phyloP scores from a whole-genome alignment of 2,329 filamentous ascomycete genomes.

The Ophiostoma sp. region DNA sequence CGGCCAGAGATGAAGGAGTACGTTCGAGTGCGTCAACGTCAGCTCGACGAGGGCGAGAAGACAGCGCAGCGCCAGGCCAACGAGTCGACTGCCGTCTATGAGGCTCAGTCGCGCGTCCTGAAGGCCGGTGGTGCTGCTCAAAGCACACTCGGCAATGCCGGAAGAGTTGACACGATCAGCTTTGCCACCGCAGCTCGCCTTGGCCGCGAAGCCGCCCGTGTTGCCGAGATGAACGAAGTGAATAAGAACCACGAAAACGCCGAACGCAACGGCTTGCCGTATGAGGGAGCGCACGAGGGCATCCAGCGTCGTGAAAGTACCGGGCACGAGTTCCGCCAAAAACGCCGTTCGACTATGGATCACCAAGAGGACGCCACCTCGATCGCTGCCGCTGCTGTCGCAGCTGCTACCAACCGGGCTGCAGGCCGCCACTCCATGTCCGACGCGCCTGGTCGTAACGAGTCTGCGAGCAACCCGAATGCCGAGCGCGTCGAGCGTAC shows the following conservation, averaged over 20 bases:
- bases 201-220: conserved; percentile 16
- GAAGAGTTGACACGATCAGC: conserved; percentile 25
- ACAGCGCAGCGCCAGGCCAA: conserved; percentile 45
- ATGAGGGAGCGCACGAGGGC: neutral
- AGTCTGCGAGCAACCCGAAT: conserved; percentile 13
- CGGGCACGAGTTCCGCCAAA: conserved; percentile 42
- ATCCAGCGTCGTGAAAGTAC: conserved; percentile 27
- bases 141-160: conserved; percentile 26
- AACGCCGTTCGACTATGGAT: conserved; percentile 34
- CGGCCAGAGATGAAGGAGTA: conserved; percentile 59
- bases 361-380: conserved; percentile 29
- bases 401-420: neutral
- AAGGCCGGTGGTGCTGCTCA: conserved; percentile 25
- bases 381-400: conserved; percentile 15
- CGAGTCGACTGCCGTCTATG: conserved; percentile 46
- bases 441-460: neutral
- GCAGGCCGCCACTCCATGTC: neutral
- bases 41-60: conserved; percentile 50
- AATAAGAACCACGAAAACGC: neutral
- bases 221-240: conserved; percentile 1
- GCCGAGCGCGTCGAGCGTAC: conserved; percentile 42
- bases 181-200: conserved; percentile 25
- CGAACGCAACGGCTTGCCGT: conserved; percentile 8
- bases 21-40: conserved; percentile 54
- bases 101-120: conserved; percentile 39